Evolutionary conservation across 805 yeast genomes (phyloP), one percentile per base, ranked within the genome.

Genomic region (Pichia thaimueangensis): DNA sequence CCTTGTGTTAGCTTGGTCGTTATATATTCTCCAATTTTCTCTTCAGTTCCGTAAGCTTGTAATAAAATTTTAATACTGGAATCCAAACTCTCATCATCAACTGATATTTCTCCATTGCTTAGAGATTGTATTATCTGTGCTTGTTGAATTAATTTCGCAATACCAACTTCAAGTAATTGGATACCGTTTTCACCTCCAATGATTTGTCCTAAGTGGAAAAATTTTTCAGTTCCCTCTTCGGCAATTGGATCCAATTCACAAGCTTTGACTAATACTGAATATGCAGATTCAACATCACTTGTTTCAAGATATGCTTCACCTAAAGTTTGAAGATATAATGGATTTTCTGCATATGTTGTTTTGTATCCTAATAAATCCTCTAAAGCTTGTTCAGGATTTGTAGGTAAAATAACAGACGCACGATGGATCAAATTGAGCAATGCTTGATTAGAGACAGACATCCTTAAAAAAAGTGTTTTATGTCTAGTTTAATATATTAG

Each of bases 181-280:
- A 86, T 57, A 9, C 97, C 97, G 51, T 78, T 83, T 15, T 49
- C 52, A 25, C 95, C 96, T 33, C 97, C 97, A 22, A 82, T 69
- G 40, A 91, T 78, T 65, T 91, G 98, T 3, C 97, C 98, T 48
- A 91, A 66, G 63, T 89, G 87, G 42, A 93, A 71, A 58, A 85
- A 89, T 64, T 88, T 89, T 57, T 86, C 95, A 19, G 79, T 80
- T 1, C 91, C 93, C 34, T 62, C 52, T 2, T 56, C 48, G 1
- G 86, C 96, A 2, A 68, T 59, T 2, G 83, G 79, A 61, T 89
- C 97, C 40, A 82, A 48, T 47, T 76, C 76, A 45, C 89, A 78
- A 3, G 88, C 79, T 34, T 63, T 63, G 8, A 62, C 60, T 39
- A 91, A 67, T 12, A 78, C 64, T 6, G 76, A 73, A 58, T 80